Percentiles rank a stretch among this genome's conserved stretches.
phyloP scores from a whole-genome alignment of 2,329 filamentous ascomycete species.

The Aspergillus hortae region DNA sequence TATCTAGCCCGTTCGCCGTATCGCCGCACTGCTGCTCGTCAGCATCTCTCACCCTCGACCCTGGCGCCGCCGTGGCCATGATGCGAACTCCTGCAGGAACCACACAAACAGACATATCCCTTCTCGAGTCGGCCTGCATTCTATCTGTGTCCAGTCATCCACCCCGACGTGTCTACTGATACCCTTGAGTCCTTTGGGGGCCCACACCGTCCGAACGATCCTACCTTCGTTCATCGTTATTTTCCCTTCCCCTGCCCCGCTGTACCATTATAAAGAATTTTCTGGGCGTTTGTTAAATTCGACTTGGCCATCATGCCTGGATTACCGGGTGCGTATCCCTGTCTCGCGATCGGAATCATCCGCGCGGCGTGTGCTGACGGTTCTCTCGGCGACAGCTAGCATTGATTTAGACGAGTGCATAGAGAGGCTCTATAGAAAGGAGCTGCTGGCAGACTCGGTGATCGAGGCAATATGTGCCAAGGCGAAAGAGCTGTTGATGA shows the following conservation, averaged over 20 bases:
- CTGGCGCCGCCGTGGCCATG: constrained; percentile 19
- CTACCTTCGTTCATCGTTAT: constrained; percentile 1
- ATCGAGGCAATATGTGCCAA: constrained; percentile 99
- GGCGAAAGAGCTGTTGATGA: constrained; percentile 97
- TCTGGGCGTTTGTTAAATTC: constrained; percentile 2
- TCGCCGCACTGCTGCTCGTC: constrained; percentile 4
- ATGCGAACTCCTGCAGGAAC: constrained; percentile 26
- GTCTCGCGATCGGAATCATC: neutral
- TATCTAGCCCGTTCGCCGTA: constrained; percentile 1
- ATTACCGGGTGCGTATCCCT: constrained; percentile 37
- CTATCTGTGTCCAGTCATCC: constrained; percentile 4
- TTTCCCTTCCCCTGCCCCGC: neutral
- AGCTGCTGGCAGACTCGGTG: constrained; percentile 93
- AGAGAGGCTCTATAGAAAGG: constrained; percentile 91
- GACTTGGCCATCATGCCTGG: constrained; percentile 39
- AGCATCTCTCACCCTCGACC: constrained; percentile 6
- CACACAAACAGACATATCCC: constrained; percentile 19
- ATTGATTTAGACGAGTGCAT: constrained; percentile 99
- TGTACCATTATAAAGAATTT: constrained; percentile 8
- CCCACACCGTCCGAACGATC: neutral
- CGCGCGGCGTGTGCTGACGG: neutral
- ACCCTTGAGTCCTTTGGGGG: constrained; percentile 3
- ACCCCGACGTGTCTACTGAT: constrained; percentile 1
- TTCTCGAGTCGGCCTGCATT: constrained; percentile 14
- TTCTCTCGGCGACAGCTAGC: constrained; percentile 60